Evolutionary conservation across 768 basidiomycete species (phyloP), one percentile per base, ranked within the genome.

Genomic region (Suillus paluster): DNA sequence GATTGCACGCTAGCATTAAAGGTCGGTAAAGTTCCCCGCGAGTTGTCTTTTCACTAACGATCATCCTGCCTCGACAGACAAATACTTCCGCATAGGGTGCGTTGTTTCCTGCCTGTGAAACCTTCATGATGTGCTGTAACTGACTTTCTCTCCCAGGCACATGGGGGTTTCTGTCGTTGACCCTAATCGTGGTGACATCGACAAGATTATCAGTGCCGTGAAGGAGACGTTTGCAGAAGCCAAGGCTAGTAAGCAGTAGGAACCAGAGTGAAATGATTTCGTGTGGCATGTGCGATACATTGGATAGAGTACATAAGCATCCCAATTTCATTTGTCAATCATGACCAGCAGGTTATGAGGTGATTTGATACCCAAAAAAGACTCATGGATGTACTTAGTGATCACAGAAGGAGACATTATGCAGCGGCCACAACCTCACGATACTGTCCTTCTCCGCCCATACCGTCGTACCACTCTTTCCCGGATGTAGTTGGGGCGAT

Each of bases 81-180:
- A 88, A 70, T 97, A 97, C 76, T 95, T 97, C 89, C 89, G 95
- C 56, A 87, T 97, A 58, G 95, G 95, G 84, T 85, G 62, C 42
- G 83, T 79, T 57, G 23, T 46, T 17, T n/a, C 58, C 15, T 30
- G 64, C 34, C 42, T 50, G 54, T 41, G 41, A 41, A 36, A 60
- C 34, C 59, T 49, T 61, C 15, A 30, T 39, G 5, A 7, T 5
- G 50, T 66, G 34, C 10, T 25, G 23, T 10, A 25, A 45, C 64
- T 65, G 30, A 67, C 49, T 6, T 1, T 2, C 57, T 34, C 62
- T 58, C 59, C 21, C 66, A 90, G 90, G 36, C 96, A 97, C 74
- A 97, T 98, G 95, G 96, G 96, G 56, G 73, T 89, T 60, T 88
- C 90, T n/a, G 95, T 85, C 23, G 87, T 91, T 8, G 86, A 95